Conservation (phyloP, 2,329 filamentous ascomycete genomes). For the Ophiosphaerella herpotricha region DNA sequence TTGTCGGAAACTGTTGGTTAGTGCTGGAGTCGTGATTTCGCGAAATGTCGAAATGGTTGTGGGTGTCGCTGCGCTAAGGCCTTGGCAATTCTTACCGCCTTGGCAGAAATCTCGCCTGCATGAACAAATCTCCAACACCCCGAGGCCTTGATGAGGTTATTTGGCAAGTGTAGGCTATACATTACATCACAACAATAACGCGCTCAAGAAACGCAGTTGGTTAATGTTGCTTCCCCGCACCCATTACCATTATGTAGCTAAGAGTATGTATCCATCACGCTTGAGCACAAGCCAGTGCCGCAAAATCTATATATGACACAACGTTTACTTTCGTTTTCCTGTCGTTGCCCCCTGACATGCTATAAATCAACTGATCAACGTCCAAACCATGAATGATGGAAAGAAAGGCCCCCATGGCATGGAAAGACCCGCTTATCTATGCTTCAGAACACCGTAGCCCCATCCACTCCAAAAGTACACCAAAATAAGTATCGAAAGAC, state of each 20-base stretch:
- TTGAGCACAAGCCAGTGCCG: conserved; percentile 21
- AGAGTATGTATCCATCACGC: conserved; percentile 27
- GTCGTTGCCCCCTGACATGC: conserved; percentile 34
- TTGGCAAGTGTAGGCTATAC: not conserved
- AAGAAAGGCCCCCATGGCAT: conserved; percentile 21
- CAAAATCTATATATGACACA: conserved; percentile 39
- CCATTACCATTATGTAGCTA: conserved; percentile 44
- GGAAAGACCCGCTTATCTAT: conserved; percentile 40
- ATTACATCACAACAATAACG: no score
- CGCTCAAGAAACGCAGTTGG: not conserved
- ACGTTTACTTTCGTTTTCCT: conserved; percentile 35
- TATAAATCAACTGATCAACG: conserved; percentile 20
- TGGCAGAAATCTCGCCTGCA: conserved; percentile 3
- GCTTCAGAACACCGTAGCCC: conserved; percentile 32
- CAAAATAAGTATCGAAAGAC: conserved; percentile 33
- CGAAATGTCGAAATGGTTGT: conserved; percentile 25
- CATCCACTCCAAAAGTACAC: conserved; percentile 27
- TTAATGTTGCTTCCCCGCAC: conserved; percentile 7
- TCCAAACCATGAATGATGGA: conserved; percentile 13
- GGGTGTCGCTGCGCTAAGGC: conserved; percentile 7
- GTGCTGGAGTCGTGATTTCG: conserved; percentile 25
- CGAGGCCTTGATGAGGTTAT: no score
- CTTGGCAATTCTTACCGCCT: conserved; percentile 22
- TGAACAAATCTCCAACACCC: not conserved
- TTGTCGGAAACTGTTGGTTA: conserved; percentile 38